Base-by-base conservation (phyloP, 2,329 filamentous ascomycete species). In the Pseudodiploospora longispora region DNA sequence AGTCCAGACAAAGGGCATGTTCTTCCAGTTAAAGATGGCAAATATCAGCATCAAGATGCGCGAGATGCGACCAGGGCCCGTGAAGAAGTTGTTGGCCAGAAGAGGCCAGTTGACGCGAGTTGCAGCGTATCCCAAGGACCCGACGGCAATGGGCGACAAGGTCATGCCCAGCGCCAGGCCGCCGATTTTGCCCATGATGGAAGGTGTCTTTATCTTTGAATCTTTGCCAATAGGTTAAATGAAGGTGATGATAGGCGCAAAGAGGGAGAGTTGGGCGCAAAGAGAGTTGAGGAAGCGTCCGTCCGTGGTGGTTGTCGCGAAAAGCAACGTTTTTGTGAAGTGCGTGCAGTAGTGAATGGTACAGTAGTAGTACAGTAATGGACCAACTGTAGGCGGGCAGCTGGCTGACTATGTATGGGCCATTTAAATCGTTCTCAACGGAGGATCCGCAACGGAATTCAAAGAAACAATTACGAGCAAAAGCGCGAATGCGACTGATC, bases 1-100 rank as follows among this genome's bases (percentile, higher is more conserved):
- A 53, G 87, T 87, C 86, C 86, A 91, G 7, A 78, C 76, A 36
- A 87, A 73, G 0, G 86, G 86, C 48, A 89, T 57, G 48, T 75
- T 85, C 72, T 91, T 91, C 66, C 83, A 70, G 61, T 90, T 91
- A 36, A 77, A 54, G 6, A 83, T 39, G 9, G 78, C 68, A 44
- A 85, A 76, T 9, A 76, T 41, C 10, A 83, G 54, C 47, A 78
- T 60, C 45, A 76, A 42, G 45, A 80, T 68, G 4, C 76, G 71
- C 50, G 69, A 75, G 5, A 66, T 71, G 42, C 73, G 66, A 3
- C 75, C 76, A 0, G 76, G 75, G 0, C 75, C 76, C 0, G 71
- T 76, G 47, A 75, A 60, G 56, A 78, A 79, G 29, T 62, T 52
- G 42, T 59, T 56, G 8, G 70, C 47, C 27, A 66, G 47, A 2